Base-by-base conservation (phyloP, 2,329 filamentous ascomycete genomes). In the Trichoderma sp. region DNA sequence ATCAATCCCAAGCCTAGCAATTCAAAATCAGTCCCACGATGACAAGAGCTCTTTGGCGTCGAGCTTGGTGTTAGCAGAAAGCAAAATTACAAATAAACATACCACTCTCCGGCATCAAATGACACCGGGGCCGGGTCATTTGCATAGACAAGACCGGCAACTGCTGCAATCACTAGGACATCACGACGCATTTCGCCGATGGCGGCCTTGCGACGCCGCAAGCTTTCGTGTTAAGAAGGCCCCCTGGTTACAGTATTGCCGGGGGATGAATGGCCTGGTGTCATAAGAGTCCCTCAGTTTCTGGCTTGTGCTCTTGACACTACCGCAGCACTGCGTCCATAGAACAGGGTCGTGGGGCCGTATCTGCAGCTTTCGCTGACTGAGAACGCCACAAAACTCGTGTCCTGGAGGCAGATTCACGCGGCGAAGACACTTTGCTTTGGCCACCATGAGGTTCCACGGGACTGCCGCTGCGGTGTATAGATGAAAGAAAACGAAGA, bases 1-100 rank as follows among this genome's bases (percentile, higher is more conserved):
- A 75, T 92, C 90, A 71, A 86, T 83, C 57, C 88, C 88, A 70
- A 86, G 83, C 87, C 86, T 88, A 59, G 37, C 32, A 52, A 59
- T 27, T 7, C 17, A 15, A 45, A 8, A 35, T 67, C 65, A 42
- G 48, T n/a, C 19, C 48, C 27, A 35, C 17, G 27, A 17, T 6
- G 52, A 45, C 5, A 10, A 19, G 34, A 13, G 22, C 29, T 13
- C 37, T 34, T 52, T 25, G 19, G n/a, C 19, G 35, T 15, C 12
- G 34, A 34, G 15, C 39, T 25, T 37, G 48, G 27, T 35, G 22
- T 17, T 25, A 32, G 15, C 42, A 19, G 22, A 37, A 13, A 39
- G 22, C 22, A 34, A n/a, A 22, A 7, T 12, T 5, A 27, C 29
- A 27, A 10, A 25, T 52, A 13, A 52, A 68, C 70, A 58, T 68